Conservation (phyloP, 2,329 filamentous ascomycete genomes). For the Fusarium temperatum region DNA sequence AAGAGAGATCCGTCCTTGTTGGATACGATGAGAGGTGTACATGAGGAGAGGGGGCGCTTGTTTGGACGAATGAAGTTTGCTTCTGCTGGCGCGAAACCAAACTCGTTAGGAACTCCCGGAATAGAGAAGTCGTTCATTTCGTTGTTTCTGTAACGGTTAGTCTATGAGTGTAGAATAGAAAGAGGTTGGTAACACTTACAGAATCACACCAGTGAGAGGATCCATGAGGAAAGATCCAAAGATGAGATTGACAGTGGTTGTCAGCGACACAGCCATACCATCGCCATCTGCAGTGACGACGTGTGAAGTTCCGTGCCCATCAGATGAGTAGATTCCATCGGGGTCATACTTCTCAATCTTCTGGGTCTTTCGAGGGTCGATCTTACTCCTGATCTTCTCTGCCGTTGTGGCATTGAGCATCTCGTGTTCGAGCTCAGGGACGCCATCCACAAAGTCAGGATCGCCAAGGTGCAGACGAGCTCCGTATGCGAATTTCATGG, state of each 20-base stretch:
- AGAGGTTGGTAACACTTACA: slow-evolving; percentile 59
- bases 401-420: slow-evolving; percentile 74
- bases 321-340: slow-evolving; percentile 68
- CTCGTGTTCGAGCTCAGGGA: slow-evolving; percentile 69
- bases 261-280: slow-evolving; percentile 82
- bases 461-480: slow-evolving; percentile 83
- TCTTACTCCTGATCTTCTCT: slow-evolving; percentile 68
- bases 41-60: slow-evolving; percentile 86
- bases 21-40: slow-evolving; percentile 80
- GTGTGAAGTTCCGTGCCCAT: slow-evolving; percentile 79
- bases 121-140: slow-evolving; percentile 87
- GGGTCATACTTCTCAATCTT: slow-evolving; percentile 81
- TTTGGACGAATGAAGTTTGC: slow-evolving; percentile 83
- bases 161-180: rapidly evolving
- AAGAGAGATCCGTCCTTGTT: slow-evolving; percentile 70
- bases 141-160: slow-evolving; percentile 56
- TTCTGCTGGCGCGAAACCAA: slow-evolving; percentile 82
- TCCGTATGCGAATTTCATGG: slow-evolving; percentile 89
- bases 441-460: slow-evolving; percentile 74
- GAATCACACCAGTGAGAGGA: slow-evolving; percentile 82
- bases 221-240: slow-evolving; percentile 85
- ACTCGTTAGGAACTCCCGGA: slow-evolving; percentile 78
- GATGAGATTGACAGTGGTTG: slow-evolving; percentile 87
- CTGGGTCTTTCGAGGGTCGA: slow-evolving; percentile 76
- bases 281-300: slow-evolving; percentile 75